Percentiles rank a stretch among this genome's conserved stretches.
These are phyloP conservation scores for Fusarium sambucinum DNA, from an alignment of 2,329 filamentous ascomycete species.

Conservation along the genomic window DNA sequence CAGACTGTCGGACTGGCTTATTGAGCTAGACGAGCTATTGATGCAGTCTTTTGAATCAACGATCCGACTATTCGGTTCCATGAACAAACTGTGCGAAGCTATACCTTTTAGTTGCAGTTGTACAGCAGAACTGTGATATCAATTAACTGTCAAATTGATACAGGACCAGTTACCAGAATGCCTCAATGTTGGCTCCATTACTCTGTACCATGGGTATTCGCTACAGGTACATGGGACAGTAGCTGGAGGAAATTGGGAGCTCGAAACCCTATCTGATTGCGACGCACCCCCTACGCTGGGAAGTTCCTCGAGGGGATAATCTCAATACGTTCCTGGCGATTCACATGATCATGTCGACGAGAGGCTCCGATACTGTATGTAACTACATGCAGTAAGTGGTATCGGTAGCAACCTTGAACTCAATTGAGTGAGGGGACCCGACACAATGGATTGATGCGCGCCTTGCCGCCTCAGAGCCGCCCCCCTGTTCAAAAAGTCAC, in stretches of 20 bases:
- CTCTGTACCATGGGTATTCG: slow-evolving; percentile 7
- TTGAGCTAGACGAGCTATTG: slow-evolving; percentile 18
- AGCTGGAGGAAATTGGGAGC: neutral
- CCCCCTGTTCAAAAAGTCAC: slow-evolving; percentile 32
- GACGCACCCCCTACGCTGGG: slow-evolving; percentile 16
- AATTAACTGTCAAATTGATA: neutral
- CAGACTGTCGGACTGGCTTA: slow-evolving; percentile 33
- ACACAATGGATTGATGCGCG: slow-evolving; percentile 50
- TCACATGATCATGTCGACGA: slow-evolving; percentile 36
- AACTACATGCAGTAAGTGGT: neutral
- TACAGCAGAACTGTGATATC: slow-evolving; percentile 1
- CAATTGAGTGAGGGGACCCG: slow-evolving; percentile 40
- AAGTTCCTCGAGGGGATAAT: slow-evolving; percentile 18
- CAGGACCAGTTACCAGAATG: neutral
- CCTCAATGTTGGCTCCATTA: slow-evolving; percentile 2
- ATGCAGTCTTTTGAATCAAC: slow-evolving; percentile 15
- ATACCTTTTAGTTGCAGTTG: neutral
- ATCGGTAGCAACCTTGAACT: slow-evolving; percentile 8
- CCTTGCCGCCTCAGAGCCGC: slow-evolving; percentile 44
- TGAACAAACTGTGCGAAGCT: slow-evolving; percentile 5
- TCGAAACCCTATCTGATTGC: slow-evolving; percentile 17
- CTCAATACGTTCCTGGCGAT: slow-evolving; percentile 23
- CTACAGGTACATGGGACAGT: slow-evolving; percentile 12
- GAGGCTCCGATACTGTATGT: neutral
- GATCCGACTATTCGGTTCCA: slow-evolving; percentile 17